phyloP scores from a whole-genome alignment of 2,329 filamentous ascomycete genomes.

The Paracoccidioides brasiliensis region DNA sequence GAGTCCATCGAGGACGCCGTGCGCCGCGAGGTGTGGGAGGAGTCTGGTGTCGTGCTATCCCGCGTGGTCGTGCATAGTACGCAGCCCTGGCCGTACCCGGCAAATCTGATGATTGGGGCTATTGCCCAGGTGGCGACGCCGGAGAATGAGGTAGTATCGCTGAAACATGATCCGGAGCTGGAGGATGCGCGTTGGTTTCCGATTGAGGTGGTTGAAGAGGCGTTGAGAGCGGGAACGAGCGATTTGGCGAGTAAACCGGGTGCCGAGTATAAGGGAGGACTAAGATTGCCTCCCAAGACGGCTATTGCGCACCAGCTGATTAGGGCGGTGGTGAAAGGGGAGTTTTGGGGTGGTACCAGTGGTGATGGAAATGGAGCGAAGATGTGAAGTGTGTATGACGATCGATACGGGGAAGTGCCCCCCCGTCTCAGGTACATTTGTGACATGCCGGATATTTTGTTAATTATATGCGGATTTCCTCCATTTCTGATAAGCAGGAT shows the following conservation, averaged over 20 bases:
- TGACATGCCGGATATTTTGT: no score
- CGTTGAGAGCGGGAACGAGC: constrained; percentile 54
- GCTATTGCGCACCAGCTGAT: constrained; percentile 90
- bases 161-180: constrained; percentile 83
- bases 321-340: constrained; percentile 56
- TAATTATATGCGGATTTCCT: no score
- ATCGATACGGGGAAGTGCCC: neutral
- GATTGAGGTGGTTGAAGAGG: constrained; percentile 66
- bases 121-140: constrained; percentile 69
- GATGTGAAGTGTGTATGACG: constrained; percentile 18
- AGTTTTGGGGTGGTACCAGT: constrained; percentile 46
- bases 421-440: no score
- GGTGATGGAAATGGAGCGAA: constrained; percentile 34
- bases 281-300: constrained; percentile 71
- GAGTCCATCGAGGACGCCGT: constrained; percentile 79
- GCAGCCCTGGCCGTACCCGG: constrained; percentile 79
- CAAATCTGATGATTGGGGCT: constrained; percentile 74
- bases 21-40: constrained; percentile 73
- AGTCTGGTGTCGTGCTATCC: constrained; percentile 63
- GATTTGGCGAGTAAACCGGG: constrained; percentile 52
- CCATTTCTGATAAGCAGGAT: no score
- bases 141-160: constrained; percentile 62
- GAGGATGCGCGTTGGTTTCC: constrained; percentile 82
- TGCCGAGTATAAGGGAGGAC: constrained; percentile 55
- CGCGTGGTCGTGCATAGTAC: constrained; percentile 70